phyloP scores from a whole-genome alignment of 2,329 filamentous ascomycete genomes.

The Aspergillus spinulosporus region DNA sequence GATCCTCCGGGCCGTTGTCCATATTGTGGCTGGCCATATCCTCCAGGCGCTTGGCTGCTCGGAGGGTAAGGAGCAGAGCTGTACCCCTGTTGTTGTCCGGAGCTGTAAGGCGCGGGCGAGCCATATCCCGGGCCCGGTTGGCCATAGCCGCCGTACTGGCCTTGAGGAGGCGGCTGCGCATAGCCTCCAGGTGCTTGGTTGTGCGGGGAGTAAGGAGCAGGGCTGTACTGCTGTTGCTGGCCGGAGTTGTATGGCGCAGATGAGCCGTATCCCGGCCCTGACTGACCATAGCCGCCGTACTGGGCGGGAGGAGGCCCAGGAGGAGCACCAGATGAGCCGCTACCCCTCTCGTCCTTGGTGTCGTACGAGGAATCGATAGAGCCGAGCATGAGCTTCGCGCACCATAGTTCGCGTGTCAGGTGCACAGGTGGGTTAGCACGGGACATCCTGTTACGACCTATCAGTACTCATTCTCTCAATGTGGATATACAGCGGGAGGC shows the following conservation, averaged over 20 bases:
- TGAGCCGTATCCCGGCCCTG: constrained; percentile 12
- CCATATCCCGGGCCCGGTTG: constrained; percentile 17
- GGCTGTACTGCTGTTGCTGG: constrained; percentile 9
- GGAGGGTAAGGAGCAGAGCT: constrained; percentile 26
- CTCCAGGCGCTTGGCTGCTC: constrained; percentile 3
- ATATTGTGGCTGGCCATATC: background rate
- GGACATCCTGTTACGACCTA: constrained; percentile 67
- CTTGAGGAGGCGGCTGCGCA: constrained; percentile 23
- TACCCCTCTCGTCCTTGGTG: constrained; percentile 62
- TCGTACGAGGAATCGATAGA: constrained; percentile 67
- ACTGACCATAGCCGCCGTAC: constrained; percentile 36
- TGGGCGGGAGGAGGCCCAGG: constrained; percentile 30
- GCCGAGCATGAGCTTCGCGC: constrained; percentile 67
- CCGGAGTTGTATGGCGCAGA: constrained; percentile 11
- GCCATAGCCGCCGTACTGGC: constrained; percentile 40
- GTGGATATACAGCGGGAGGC: no score
- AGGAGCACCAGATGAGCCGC: constrained; percentile 32
- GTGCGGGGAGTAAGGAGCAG: constrained; percentile 1
- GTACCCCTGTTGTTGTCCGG: constrained; percentile 19
- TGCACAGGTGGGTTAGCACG: constrained; percentile 62
- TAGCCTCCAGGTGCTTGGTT: constrained; percentile 4
- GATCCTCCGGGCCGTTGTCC: background rate
- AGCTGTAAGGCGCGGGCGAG: constrained; percentile 11
- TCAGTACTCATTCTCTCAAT: no score
- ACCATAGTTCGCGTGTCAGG: constrained; percentile 64